Conservation (phyloP, 176 grass and related monocot genomes). For the Triticum aestivum region IWGSC_CS_RefSeq_v2.1 NC_057802.1:408943270-408943769, state of each 20-base stretch:
- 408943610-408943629: background rate
- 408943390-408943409: constrained; percentile 17
- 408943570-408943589: background rate
- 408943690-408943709: constrained; percentile 41
- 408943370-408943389: constrained; percentile 2
- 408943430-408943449: constrained; percentile 21
- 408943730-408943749: constrained; percentile 58
- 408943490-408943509: background rate
- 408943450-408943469: background rate
- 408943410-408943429: constrained; percentile 49
- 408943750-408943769: constrained; percentile 67
- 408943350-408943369: background rate
- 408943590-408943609: constrained; percentile 7
- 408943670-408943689: constrained; percentile 2
- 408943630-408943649: background rate
- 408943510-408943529: background rate
- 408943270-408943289: constrained; percentile 67
- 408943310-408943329: constrained; percentile 52
- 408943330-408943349: background rate
- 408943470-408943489: background rate
- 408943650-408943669: background rate
- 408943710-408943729: constrained; percentile 42
- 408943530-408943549: background rate
- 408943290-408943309: constrained; percentile 60
- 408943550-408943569: background rate